These are phyloP conservation scores for Earliella scabrosa DNA, from an alignment of 1,284 basidiomycete genomes.

Conservation along the genomic window DNA sequence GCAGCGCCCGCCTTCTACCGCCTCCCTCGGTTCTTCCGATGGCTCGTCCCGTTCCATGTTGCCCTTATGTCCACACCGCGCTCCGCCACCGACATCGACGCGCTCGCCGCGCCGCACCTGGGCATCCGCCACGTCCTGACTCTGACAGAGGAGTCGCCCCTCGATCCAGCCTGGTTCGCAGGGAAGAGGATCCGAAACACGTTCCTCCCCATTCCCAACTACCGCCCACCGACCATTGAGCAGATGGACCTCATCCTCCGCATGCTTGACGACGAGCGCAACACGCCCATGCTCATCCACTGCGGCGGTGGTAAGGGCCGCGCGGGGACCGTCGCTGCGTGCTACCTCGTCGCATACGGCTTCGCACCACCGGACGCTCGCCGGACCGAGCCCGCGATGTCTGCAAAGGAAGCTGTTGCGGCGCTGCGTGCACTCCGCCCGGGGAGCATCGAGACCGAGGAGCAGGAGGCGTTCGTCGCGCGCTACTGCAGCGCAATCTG, in stretches of 20 bases:
- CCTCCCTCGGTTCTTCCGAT: conserved; percentile 62
- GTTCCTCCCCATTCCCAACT: conserved; percentile 60
- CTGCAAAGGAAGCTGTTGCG: conserved; percentile 52
- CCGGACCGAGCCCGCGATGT: conserved; percentile 49
- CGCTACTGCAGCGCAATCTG: conserved; percentile 63
- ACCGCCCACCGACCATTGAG: conserved; percentile 56
- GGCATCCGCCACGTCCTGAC: conserved; percentile 62
- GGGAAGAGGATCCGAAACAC: conserved; percentile 51
- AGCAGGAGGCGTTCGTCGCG: conserved; percentile 58
- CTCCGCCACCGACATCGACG: conserved; percentile 50
- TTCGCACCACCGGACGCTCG: conserved; percentile 44
- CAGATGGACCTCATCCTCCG: conserved; percentile 61
- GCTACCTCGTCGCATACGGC: conserved; percentile 61
- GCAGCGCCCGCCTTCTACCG: conserved; percentile 34
- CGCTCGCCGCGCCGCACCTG: conserved; percentile 48
- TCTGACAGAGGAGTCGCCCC: conserved; percentile 60
- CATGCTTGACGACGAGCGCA: conserved; percentile 46
- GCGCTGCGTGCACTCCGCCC: conserved; percentile 53
- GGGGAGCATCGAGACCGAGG: conserved; percentile 57
- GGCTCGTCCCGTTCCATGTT: conserved; percentile 61
- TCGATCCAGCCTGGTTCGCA: conserved; percentile 51
- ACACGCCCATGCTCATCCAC: conserved; percentile 57
- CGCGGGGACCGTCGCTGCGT: conserved; percentile 64
- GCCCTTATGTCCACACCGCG: conserved; percentile 66
- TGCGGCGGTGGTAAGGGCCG: conserved; percentile 68